Evolutionary conservation across 345 rosid species (phyloP), one percentile per base, ranked within the genome.

Genomic region (Brassica carinata): DNA sequence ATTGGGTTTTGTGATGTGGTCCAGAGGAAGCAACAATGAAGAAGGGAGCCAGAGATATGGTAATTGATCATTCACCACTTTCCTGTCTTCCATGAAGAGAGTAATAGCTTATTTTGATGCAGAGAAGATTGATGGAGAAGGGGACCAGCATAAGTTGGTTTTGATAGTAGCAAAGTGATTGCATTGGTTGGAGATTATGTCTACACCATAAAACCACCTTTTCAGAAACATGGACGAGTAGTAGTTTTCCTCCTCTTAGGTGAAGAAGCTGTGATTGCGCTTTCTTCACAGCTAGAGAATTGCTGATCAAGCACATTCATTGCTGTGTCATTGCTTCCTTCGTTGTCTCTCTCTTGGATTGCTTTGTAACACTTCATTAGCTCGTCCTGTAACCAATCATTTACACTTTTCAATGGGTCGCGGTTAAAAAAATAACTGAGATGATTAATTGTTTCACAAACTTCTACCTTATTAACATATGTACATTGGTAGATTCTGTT

Each of bases 401-500:
- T 33, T 33, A 69, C 51, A n/a, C 17, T 17, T 11, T 6, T 29
- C 19, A 63, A 3, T 23, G n/a, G 36, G 6, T 5, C 51, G 55
- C 43, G 15, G 27, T 66, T 31, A 33, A 33, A 33, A 9, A 15
- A 23, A n/a, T n/a, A 18, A 65, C 1, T 11, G 23, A 57, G 58
- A 55, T 27, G 45, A 17, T 62, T 30, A 67, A 5, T 33, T 33
- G 36, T 33, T 33, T 5, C 36, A 33, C 36, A 74, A 57, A 11
- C 27, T 57, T 82, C 6, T 33, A 91, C 98, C 92, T 87, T 87
- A 83, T 87, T 87, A 79, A 91, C 90, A 77, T 77, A 81, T 61
- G 92, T 76, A 83, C 90, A 90, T 72, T 73, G 76, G 62, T 71
- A 73, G 69, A 91, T 79, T 63, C 78, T 78, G 58, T 83, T 73